Base-by-base conservation (phyloP, 805 yeast species). In the Saccharomycopsis sp. region DNA sequence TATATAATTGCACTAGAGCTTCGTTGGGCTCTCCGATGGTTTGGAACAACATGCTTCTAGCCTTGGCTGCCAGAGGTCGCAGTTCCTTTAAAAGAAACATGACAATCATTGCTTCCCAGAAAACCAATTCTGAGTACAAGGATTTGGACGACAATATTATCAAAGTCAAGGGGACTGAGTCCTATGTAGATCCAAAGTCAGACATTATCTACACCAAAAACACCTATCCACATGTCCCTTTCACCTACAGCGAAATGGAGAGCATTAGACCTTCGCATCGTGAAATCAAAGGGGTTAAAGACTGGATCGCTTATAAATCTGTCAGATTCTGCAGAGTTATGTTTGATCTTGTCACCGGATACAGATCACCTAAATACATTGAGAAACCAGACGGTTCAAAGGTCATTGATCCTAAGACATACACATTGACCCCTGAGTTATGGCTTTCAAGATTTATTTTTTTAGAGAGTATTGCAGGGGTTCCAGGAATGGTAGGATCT, bases 401-500 rank as follows among this genome's bases (percentile, higher is more conserved):
- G 24, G 61, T 69, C 35, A 70, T 72, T 51, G 66, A 68, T 52
- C 73, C 71, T 55, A 68, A 68, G 25, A 65, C 79, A 54, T 78
- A 75, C 62, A 73, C 73, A 56, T 82, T 86, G 87, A 81, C 86
- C 3, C 80, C 79, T 24, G 75, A 73, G 56, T 81, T 83, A 66
- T 86, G 91, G 91, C 64, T 86, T 59, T 79, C 82, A 3, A 69
- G 87, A 56, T 71, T 79, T 58, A 80, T 86, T 44, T 84, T 86
- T 64, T 75, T 86, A 64, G 92, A 86, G 69, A 78, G 84, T 60
- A 77, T 86, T 58, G 92, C 92, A 2, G 91, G 89, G 7, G 88
- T 86, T n/a, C 92, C 92, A 0, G 91, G 92, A 9, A 80, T 84
- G 76, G 87, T 83, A 53, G 92, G 88, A 2, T 86, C 87, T 1